A percentile compares a stretch with the other conserved stretches of the same genome.
These are phyloP conservation scores for Chrysanthemum seticuspe DNA, from an alignment of 129 eudicot genomes.

Conservation along the genomic window DNA sequence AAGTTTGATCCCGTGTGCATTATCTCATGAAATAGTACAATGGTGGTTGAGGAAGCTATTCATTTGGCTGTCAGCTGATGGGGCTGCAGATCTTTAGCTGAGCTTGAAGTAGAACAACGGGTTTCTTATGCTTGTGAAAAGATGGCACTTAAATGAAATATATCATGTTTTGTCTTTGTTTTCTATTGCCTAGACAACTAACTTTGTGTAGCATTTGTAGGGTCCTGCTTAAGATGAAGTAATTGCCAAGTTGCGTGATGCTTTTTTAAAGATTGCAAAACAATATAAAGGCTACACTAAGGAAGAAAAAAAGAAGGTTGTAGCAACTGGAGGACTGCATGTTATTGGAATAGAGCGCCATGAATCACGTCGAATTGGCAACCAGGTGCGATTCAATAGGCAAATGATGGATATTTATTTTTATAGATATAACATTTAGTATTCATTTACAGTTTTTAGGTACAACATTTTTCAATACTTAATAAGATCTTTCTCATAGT, in stretches of 20 bases:
- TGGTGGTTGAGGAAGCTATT: constrained; percentile 83
- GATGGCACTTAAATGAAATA: constrained; percentile 18
- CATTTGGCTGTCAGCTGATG: constrained; percentile 74
- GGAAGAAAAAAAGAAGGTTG: constrained; percentile 87
- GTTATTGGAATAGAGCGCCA: constrained; percentile 98
- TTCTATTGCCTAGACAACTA: constrained; percentile 20
- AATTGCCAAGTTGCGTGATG: constrained; percentile 71
- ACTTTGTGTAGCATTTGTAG: constrained; percentile 37
- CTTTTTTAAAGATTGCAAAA: constrained; percentile 73
- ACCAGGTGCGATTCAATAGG: constrained; percentile 56
- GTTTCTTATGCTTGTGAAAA: too few species aligned
- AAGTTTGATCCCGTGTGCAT: constrained; percentile 77
- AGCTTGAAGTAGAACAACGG: constrained; percentile 96
- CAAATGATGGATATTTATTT: too few species aligned
- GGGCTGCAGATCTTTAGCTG: constrained; percentile 89
- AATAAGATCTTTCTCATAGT: too few species aligned
- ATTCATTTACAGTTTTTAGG: too few species aligned
- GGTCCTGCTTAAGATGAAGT: constrained; percentile 97
- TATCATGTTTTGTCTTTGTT: not conserved
- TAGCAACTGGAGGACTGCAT: constrained; percentile 96
- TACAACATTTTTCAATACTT: too few species aligned
- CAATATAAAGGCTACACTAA: constrained; percentile 81
- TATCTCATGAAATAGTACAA: constrained; percentile 60
- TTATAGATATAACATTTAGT: too few species aligned
- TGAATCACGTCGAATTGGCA: constrained; percentile 97